A percentile compares a stretch with the other conserved stretches of the same genome.
These are phyloP conservation scores for Dendrobium huoshanense DNA, from an alignment of 106 monocot genomes.

Conservation along the genomic window DNA sequence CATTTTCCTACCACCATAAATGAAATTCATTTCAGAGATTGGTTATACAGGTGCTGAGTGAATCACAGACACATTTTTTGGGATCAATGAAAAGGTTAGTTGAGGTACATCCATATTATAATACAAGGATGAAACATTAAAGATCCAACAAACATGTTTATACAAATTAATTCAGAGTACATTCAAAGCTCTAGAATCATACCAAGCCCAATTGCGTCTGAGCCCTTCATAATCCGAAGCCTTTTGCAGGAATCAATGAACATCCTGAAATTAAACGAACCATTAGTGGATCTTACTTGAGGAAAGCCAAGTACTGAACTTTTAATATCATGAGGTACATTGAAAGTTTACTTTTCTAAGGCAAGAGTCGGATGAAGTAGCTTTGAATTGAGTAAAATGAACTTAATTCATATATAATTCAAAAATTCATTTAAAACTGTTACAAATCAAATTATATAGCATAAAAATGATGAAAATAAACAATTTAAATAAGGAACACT, in stretches of 20 bases:
- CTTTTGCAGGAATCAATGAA: conserved; percentile 59
- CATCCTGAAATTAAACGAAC: conserved; percentile 31
- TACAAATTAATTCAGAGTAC: neutral
- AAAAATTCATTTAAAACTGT: neutral
- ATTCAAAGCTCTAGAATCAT: conserved; percentile 2
- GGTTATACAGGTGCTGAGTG: neutral
- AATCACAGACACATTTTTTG: too few species aligned
- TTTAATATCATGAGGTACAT: neutral
- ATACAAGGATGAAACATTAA: neutral
- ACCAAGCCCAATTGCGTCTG: conserved; percentile 80
- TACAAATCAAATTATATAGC: neutral
- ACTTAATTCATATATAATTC: neutral
- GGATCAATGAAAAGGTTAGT: too few species aligned
- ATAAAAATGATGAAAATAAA: neutral
- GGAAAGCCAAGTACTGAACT: neutral
- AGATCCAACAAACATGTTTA: neutral
- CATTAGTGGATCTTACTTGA: neutral
- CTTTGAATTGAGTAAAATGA: neutral
- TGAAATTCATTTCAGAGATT: neutral
- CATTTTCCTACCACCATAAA: neutral
- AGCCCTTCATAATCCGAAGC: conserved; percentile 76
- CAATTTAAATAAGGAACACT: neutral
- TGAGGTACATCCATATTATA: too few species aligned
- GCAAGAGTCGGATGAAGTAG: neutral
- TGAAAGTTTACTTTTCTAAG: neutral